Base-by-base conservation (phyloP, 2,329 filamentous ascomycete genomes). In the Nigrospora oryzae region DNA sequence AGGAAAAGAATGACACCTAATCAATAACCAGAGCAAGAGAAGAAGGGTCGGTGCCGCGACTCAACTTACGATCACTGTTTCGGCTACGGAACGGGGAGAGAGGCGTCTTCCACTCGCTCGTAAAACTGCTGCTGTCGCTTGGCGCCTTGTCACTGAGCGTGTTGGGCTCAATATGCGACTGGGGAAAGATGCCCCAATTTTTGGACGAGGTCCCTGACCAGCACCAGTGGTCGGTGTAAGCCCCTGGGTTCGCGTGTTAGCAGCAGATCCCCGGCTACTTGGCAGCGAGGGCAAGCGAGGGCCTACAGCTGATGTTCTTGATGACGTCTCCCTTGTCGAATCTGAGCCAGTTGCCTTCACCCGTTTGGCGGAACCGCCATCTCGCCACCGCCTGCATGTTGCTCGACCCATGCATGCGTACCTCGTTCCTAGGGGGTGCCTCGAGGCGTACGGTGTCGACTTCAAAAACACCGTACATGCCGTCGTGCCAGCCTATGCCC, bases 321-420 rank as follows among this genome's bases (percentile, higher is more conserved):
- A 85, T 83, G 3, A 73, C 68, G 50, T 86, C 83, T 16, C 78
- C 79, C 56, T 82, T 83, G 30, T 83, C 80, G 55, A 86, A 77
- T 50, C 65, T 70, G n/a, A 80, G 62, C 76, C 76, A 80, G 23
- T 61, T 63, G 11, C 68, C 65, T 41, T 67, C 66, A 17, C 65
- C 61, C 50, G 69, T 72, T 33, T 68, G 66, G 40, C 65, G 63
- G 61, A 75, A 79, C 57, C 69, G 76, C 75, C 75, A 80, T 46
- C 66, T 65, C 12, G 74, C 64, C 36, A 69, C 66, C 11, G 72
- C 76, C 40, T 66, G 67, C 36, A 77, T 63, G 11, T 66, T 67
- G 44, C 69, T 75, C 32, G 65, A 64, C 11, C 65, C 68, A 5
- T 67, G 65, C 59, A 70, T 68, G 30, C 63, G 68, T 14, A 77